Conservation (phyloP, 106 monocot species). For the Dendrobium officinale region DNA sequence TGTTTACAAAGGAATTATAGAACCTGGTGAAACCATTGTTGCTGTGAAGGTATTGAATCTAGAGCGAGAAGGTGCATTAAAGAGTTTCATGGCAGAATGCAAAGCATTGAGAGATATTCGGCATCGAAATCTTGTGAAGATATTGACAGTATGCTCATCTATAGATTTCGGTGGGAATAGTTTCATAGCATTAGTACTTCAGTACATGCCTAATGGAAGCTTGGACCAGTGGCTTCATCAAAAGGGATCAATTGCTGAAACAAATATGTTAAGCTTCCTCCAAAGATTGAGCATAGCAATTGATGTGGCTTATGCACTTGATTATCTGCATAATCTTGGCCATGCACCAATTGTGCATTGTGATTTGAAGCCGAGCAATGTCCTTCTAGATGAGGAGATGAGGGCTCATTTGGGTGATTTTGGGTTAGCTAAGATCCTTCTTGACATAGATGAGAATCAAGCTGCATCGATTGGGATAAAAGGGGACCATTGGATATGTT, state of each 20-base stretch:
- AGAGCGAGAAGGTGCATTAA: background rate
- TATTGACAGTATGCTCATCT: slow-evolving; percentile 4
- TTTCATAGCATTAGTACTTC: slow-evolving; percentile 7
- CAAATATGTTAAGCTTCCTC: background rate
- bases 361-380: slow-evolving; percentile 26
- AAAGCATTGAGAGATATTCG: slow-evolving; percentile 1
- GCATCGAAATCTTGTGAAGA: slow-evolving; percentile 16
- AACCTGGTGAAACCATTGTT: slow-evolving; percentile 1
- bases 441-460: background rate
- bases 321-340: slow-evolving; percentile 19
- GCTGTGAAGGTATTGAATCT: slow-evolving; percentile 19
- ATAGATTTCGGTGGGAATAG: slow-evolving; percentile 2
- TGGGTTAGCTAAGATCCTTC: slow-evolving; percentile 24
- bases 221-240: slow-evolving; percentile 13
- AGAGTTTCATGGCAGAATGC: slow-evolving; percentile 15
- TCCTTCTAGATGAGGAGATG: slow-evolving; percentile 22
- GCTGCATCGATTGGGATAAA: slow-evolving; percentile 16
- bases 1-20: slow-evolving; percentile 18
- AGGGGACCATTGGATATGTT: slow-evolving; percentile 47
- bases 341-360: slow-evolving; percentile 13
- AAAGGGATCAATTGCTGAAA: background rate
- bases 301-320: slow-evolving; percentile 20
- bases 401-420: slow-evolving; percentile 32
- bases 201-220: slow-evolving; percentile 12
- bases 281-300: slow-evolving; percentile 18